phyloP scores from a whole-genome alignment of 305 asterid genomes.

The Rubia peregrina region DNA sequence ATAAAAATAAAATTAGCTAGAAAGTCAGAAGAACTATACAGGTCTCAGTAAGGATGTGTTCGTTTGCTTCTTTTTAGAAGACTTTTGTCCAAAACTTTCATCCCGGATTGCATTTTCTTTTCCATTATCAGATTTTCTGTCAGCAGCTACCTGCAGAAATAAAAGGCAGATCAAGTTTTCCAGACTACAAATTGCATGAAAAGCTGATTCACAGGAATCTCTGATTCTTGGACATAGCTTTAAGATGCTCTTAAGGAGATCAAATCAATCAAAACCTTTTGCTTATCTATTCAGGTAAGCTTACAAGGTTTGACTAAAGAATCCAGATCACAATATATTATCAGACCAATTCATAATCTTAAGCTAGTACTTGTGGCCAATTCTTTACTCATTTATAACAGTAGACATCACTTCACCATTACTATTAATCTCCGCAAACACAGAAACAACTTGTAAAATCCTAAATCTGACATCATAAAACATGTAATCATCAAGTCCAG shows the following conservation, averaged over 20 bases:
- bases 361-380: slow-evolving; percentile 1
- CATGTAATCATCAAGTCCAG: background rate
- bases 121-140: slow-evolving; percentile 52
- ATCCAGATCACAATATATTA: background rate
- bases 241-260: background rate
- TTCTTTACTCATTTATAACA: background rate
- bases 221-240: background rate
- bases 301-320: too few species aligned
- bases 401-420: background rate
- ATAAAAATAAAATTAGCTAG: slow-evolving; percentile 10
- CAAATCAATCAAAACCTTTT: too few species aligned
- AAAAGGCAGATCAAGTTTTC: slow-evolving; percentile 5
- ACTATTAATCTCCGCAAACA: background rate
- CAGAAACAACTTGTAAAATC: background rate
- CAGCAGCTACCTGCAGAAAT: slow-evolving; percentile 65
- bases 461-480: background rate
- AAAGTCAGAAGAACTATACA: slow-evolving; percentile 40
- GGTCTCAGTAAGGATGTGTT: slow-evolving; percentile 67
- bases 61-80: slow-evolving; percentile 56
- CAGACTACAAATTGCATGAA: slow-evolving; percentile 8
- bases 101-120: slow-evolving; percentile 56
- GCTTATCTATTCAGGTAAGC: too few species aligned
- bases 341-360: background rate
- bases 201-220: background rate
- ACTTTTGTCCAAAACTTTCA: slow-evolving; percentile 46